Evolutionary conservation across 2,329 filamentous ascomycete genomes (phyloP), one percentile per base, ranked within the genome.

Genomic region (Diaporthe humulicola): DNA sequence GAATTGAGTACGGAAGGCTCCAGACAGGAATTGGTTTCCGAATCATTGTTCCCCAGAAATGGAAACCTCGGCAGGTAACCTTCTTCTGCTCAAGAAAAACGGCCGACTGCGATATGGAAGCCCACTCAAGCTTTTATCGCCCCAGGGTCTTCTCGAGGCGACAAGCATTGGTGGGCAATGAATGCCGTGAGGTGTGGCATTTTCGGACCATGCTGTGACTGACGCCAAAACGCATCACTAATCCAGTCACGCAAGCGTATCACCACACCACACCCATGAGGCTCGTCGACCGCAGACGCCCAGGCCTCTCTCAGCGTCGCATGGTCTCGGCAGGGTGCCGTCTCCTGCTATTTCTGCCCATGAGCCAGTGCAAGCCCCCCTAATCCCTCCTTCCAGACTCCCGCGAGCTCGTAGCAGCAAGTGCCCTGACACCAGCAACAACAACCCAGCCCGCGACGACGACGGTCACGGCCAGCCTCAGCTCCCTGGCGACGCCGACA

Each of bases 361-460:
- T 8, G 42, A 28, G 61, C 45, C 22, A 25, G 12, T 17, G 9
- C 2, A 19, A 40, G 22, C 12, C n/a, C 22, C 33, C 14, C 33
- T 69, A 69, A 8, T 69, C 33, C 22, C 42, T 45, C n/a, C 30
- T 52, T 19, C 7, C n/a, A 54, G 64, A 9, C 15, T 25, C 64
- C 14, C 33, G 45, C n/a, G 48, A 40, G n/a, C 64, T 45, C 56
- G 17, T 40, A 40, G 64, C 28, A n/a, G 42, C 15, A 12, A 80
- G 76, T 5, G 77, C 76, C 56, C 76, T 79, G 61, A 83, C 74
- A 5, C 81, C 81, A 33, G 80, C 76, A 19, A 84, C 79, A 15
- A 78, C 80, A 19, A 83, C 81, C 82, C 82, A 84, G 10, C 74
- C 76, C 54, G 54, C 42, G 25, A 74, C 57, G 33, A 61, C 45